Evolutionary conservation across 2,329 filamentous ascomycete genomes (phyloP).

Genomic region (Geosmithia flava): DNA sequence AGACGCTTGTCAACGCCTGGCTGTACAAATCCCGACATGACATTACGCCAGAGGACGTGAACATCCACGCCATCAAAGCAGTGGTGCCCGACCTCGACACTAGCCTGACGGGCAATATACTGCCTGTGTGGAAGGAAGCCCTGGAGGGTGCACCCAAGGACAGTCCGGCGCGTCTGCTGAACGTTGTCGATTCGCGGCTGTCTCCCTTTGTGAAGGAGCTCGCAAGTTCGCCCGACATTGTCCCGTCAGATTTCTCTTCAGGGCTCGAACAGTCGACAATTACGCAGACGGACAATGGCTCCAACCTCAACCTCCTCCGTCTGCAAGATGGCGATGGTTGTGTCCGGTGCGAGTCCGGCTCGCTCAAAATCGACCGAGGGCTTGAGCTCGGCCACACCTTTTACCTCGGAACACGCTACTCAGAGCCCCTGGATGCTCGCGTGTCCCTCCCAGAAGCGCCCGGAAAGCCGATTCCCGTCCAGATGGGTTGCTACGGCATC

Average conservation of each 20-base stretch:
- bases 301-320: constrained; percentile 47
- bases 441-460: constrained; percentile 29
- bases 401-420: constrained; percentile 83
- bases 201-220: constrained; percentile 11
- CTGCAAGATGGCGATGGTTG: constrained; percentile 60
- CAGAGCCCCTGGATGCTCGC: constrained; percentile 54
- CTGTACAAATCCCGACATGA: constrained; percentile 23
- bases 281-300: constrained; percentile 2
- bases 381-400: constrained; percentile 95
- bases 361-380: constrained; percentile 54
- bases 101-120: neutral
- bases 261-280: constrained; percentile 2
- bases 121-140: neutral
- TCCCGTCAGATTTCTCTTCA: neutral
- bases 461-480: constrained; percentile 38
- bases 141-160: neutral
- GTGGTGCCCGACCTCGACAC: constrained; percentile 58
- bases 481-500: constrained; percentile 97
- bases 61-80: constrained; percentile 50
- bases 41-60: constrained; percentile 20
- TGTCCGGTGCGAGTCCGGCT: constrained; percentile 52
- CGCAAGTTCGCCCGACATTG: neutral
- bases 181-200: constrained; percentile 21
- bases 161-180: constrained; percentile 12
- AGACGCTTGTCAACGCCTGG: constrained; percentile 58